These are phyloP conservation scores for Schrenkiella parvula DNA, from an alignment of 345 rosid genomes.

Conservation along the genomic window DNA sequence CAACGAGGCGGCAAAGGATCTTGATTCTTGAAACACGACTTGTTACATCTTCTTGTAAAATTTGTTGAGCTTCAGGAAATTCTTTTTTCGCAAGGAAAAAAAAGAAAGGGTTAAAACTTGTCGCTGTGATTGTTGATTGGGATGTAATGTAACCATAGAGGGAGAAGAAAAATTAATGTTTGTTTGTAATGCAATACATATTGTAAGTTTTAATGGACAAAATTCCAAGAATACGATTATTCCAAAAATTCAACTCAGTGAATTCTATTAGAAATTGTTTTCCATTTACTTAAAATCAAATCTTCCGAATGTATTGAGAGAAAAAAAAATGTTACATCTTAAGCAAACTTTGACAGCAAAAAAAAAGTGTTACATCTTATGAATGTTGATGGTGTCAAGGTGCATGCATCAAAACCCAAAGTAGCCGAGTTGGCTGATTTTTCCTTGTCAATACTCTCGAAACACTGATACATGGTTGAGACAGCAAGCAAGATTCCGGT, in stretches of 20 bases:
- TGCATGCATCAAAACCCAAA: background rate
- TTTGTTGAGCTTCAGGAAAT: conserved; percentile 15
- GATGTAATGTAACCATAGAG: conserved; percentile 31
- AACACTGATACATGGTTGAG: conserved; percentile 3
- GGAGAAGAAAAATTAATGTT: conserved; percentile 1
- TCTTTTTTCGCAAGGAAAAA: background rate
- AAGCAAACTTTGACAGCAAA: background rate
- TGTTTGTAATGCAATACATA: conserved; percentile 29
- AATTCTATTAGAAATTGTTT: background rate
- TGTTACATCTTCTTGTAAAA: conserved; percentile 8
- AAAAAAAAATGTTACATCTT: background rate
- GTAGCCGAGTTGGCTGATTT: background rate
- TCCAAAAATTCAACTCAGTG: too few relatives aligned
- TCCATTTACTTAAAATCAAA: background rate
- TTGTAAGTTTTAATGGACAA: conserved; percentile 19
- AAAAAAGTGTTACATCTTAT: background rate
- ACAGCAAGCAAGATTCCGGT: conserved; percentile 10
- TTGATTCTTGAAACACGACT: conserved; percentile 19
- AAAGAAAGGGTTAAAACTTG: conserved; percentile 9
- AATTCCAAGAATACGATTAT: background rate
- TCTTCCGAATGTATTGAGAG: background rate
- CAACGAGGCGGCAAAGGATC: conserved; percentile 61
- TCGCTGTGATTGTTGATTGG: conserved; percentile 33
- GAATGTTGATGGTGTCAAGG: background rate
- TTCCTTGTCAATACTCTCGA: background rate